Percentiles rank a stretch among this genome's conserved stretches.
These are phyloP conservation scores for Botrytis paeoniae DNA, from an alignment of 2,329 filamentous ascomycete genomes.

Conservation along the genomic window DNA sequence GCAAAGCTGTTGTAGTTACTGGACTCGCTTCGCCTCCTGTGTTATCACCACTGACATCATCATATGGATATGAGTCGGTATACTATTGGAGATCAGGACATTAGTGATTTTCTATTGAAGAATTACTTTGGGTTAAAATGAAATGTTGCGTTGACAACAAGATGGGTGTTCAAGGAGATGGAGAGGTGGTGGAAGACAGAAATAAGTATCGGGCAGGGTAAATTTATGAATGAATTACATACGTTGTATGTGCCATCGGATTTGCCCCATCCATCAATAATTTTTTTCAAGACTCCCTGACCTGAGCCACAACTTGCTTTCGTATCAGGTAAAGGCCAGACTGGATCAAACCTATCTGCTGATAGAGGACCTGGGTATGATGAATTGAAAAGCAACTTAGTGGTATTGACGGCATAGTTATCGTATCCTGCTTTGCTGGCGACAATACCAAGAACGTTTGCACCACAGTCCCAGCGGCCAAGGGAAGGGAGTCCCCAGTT, in stretches of 20 bases:
- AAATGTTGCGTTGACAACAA: not conserved
- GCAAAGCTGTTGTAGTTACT: not conserved
- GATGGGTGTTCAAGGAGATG: too few species aligned
- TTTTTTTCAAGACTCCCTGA: conserved; percentile 21
- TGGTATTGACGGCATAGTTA: conserved; percentile 33
- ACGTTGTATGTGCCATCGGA: conserved; percentile 23
- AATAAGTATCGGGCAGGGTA: not conserved
- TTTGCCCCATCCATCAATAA: conserved; percentile 25
- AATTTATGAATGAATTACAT: not conserved
- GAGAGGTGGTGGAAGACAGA: not conserved
- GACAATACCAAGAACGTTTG: conserved; percentile 33
- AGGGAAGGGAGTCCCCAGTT: conserved; percentile 44
- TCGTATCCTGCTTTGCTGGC: conserved; percentile 30
- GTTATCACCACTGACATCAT: conserved; percentile 21
- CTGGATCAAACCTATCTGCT: conserved; percentile 29
- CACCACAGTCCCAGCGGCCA: conserved; percentile 42
- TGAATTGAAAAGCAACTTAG: conserved; percentile 43
- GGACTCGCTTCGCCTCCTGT: conserved; percentile 17
- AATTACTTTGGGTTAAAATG: not conserved
- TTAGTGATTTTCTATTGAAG: not conserved
- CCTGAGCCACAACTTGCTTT: conserved; percentile 26
- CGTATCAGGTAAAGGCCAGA: conserved; percentile 28
- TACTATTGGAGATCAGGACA: conserved; percentile 13
- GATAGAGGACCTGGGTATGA: conserved; percentile 42
- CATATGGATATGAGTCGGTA: conserved; percentile 28